Percentiles rank a stretch among this genome's conserved stretches.
phyloP scores from a whole-genome alignment of 129 eudicot genomes.

The Artemisia argyi region DNA sequence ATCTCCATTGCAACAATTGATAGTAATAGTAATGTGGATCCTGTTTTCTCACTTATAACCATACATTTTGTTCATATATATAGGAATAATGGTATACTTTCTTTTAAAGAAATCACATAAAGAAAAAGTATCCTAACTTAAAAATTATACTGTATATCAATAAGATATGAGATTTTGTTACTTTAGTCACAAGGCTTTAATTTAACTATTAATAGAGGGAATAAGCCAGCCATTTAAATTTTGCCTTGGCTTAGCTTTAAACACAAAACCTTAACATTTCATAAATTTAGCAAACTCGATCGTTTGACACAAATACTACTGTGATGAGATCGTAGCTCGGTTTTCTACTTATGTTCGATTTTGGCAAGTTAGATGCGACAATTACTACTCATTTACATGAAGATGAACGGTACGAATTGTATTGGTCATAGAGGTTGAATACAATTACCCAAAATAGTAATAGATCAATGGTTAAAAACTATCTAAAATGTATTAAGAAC shows the following conservation, averaged over 20 bases:
- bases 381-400: too few relatives aligned
- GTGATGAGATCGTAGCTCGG: not conserved
- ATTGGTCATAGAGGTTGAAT: too few relatives aligned
- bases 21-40: conserved; percentile 8
- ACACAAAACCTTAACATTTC: not conserved
- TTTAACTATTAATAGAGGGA: conserved; percentile 15
- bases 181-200: conserved; percentile 31
- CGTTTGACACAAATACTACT: too few relatives aligned
- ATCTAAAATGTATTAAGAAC: too few relatives aligned
- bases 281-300: not conserved
- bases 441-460: too few relatives aligned
- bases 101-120: conserved; percentile 9
- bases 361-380: too few relatives aligned
- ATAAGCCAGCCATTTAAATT: conserved; percentile 16
- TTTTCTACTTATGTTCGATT: too few relatives aligned
- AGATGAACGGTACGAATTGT: too few relatives aligned
- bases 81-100: not conserved
- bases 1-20: conserved; percentile 40
- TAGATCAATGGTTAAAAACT: too few relatives aligned
- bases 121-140: conserved; percentile 23
- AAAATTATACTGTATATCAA: conserved; percentile 13
- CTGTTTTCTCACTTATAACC: conserved; percentile 17
- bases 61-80: conserved; percentile 19
- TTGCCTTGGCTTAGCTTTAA: conserved; percentile 18
- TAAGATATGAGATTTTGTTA: conserved; percentile 21